phyloP scores from a whole-genome alignment of 2,329 filamentous ascomycete genomes.

The Scorias spongiosa region DNA sequence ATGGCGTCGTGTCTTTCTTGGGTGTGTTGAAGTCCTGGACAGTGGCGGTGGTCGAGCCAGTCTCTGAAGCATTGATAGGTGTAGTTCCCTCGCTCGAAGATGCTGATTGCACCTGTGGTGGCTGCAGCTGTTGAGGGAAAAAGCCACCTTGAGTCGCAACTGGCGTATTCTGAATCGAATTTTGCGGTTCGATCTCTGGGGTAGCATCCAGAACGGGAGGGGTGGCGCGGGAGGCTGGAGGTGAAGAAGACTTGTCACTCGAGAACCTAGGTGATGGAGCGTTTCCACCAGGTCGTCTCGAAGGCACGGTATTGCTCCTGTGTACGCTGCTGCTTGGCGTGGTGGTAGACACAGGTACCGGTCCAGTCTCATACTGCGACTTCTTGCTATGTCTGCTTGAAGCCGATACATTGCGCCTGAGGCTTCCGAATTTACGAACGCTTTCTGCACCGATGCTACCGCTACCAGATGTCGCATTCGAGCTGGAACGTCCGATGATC shows the following conservation, averaged over 20 bases:
- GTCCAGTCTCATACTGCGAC: slow-evolving; percentile 56
- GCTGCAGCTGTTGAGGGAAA: slow-evolving; percentile 10
- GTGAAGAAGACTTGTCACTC: slow-evolving; percentile 35
- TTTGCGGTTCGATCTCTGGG: slow-evolving; percentile 7
- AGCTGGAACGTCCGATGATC: slow-evolving; percentile 58
- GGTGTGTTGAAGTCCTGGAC: slow-evolving; percentile 16
- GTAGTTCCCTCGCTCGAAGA: slow-evolving; percentile 25
- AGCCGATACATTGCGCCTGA: slow-evolving; percentile 79
- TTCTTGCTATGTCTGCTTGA: slow-evolving; percentile 75
- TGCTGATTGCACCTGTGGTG: slow-evolving; percentile 24
- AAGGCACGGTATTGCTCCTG: slow-evolving; percentile 83
- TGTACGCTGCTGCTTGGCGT: slow-evolving; percentile 38
- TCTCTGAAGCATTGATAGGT: slow-evolving; percentile 16
- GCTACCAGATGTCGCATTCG: slow-evolving; percentile 65
- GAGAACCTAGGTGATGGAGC: slow-evolving; percentile 52
- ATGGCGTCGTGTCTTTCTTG: slow-evolving; percentile 22
- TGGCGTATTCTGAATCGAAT: slow-evolving; percentile 17
- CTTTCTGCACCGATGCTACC: slow-evolving; percentile 47
- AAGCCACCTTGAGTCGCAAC: slow-evolving; percentile 16
- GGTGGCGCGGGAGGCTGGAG: slow-evolving; percentile 31
- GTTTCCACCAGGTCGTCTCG: slow-evolving; percentile 55
- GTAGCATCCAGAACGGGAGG: slow-evolving; percentile 6
- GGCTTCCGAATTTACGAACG: slow-evolving; percentile 60
- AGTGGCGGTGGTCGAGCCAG: slow-evolving; percentile 15
- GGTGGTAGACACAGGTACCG: slow-evolving; percentile 36